A percentile compares a stretch with the other conserved stretches of the same genome.
phyloP scores from a whole-genome alignment of 2,329 filamentous ascomycete genomes.

The Colletotrichum sp. region DNA sequence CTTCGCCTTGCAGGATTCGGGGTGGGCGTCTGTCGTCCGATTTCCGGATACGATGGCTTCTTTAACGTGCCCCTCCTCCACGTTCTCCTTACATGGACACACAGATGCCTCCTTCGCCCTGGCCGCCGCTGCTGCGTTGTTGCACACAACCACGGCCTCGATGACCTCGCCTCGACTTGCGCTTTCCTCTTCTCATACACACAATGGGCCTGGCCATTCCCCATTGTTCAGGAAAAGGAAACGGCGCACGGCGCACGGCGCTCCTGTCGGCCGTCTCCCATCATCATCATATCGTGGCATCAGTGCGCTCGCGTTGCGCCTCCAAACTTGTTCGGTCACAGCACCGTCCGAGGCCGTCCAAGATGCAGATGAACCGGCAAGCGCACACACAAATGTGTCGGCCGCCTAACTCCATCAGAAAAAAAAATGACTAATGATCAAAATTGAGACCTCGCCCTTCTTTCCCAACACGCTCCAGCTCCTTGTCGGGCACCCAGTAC shows the following conservation, averaged over 20 bases:
- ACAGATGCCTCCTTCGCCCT: background rate
- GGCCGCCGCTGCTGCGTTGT: background rate
- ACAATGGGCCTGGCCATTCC: background rate
- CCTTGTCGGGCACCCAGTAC: background rate
- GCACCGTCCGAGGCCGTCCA: constrained; percentile 20
- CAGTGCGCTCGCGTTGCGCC: constrained; percentile 12
- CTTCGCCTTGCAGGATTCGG: background rate
- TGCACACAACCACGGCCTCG: background rate
- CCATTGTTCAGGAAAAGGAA: background rate
- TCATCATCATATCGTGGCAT: background rate
- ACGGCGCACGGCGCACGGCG: constrained; percentile 5
- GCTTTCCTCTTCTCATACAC: background rate
- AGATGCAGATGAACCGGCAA: background rate
- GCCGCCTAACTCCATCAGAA: background rate
- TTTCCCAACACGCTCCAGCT: background rate
- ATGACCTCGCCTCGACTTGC: background rate
- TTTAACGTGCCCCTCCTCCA: background rate
- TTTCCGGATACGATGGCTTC: background rate
- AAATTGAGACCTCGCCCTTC: background rate
- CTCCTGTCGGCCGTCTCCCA: background rate
- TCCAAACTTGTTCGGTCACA: constrained; percentile 20
- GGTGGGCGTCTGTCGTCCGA: background rate
- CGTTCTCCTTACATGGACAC: background rate
- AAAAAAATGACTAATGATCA: background rate
- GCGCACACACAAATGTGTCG: background rate